These are phyloP conservation scores for Aquilaria sinensis DNA, from an alignment of 345 rosid genomes.

Conservation along the genomic window DNA sequence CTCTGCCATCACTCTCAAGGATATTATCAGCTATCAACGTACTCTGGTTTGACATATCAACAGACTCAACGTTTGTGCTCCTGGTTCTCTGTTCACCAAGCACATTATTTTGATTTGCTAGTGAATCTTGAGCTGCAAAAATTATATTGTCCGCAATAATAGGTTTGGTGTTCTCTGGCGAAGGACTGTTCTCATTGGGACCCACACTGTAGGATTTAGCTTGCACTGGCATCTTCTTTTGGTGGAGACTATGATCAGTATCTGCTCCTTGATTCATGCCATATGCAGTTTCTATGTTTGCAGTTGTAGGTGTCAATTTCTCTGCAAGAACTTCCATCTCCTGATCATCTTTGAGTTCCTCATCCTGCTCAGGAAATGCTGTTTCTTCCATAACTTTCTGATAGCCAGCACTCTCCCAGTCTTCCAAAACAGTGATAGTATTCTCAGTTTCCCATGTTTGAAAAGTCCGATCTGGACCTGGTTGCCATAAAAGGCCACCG, in stretches of 20 bases:
- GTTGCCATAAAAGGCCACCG: conserved; percentile 66
- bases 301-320: conserved; percentile 16
- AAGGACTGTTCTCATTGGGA: conserved; percentile 9
- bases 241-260: neutral
- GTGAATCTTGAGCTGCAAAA: conserved; percentile 18
- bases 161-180: conserved; percentile 19
- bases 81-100: conserved; percentile 14
- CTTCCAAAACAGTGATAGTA: conserved; percentile 45
- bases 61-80: conserved; percentile 14
- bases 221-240: conserved; percentile 7
- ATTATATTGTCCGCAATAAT: conserved; percentile 33
- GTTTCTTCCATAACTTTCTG: conserved; percentile 63
- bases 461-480: conserved; percentile 57
- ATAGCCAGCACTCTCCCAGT: conserved; percentile 61
- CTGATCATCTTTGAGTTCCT: conserved; percentile 12
- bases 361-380: conserved; percentile 9
- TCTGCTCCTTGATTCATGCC: neutral
- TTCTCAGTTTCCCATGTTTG: conserved; percentile 50
- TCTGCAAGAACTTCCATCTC: conserved; percentile 21
- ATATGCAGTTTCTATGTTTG: conserved; percentile 16
- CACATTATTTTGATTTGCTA: conserved; percentile 11
- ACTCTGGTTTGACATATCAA: conserved; percentile 8
- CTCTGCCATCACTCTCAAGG: conserved; percentile 13
- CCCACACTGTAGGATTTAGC: conserved; percentile 14
- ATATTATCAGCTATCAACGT: conserved; percentile 1